Percentiles rank a stretch among this genome's conserved stretches.
phyloP scores from a whole-genome alignment of 2,329 filamentous ascomycete species.

The Colletotrichum viniferum region DNA sequence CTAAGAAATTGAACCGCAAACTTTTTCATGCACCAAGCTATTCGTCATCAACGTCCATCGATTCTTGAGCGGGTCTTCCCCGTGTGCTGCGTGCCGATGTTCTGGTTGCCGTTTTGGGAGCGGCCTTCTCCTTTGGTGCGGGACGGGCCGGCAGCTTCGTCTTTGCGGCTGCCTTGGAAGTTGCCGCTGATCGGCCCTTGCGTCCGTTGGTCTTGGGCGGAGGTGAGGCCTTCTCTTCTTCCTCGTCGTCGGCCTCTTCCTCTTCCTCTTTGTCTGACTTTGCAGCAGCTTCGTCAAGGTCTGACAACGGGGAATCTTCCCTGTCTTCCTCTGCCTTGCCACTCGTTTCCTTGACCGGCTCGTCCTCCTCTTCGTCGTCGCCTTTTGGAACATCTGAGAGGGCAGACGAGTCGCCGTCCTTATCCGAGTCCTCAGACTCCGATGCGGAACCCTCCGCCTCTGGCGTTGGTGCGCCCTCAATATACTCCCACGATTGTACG shows the following conservation, averaged over 20 bases:
- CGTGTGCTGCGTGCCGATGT: constrained; percentile 22
- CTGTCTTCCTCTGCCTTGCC: constrained; percentile 19
- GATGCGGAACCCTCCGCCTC: constrained; percentile 24
- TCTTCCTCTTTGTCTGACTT: constrained; percentile 23
- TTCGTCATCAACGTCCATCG: constrained; percentile 40
- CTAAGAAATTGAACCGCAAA: neutral
- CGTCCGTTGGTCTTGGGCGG: constrained; percentile 20
- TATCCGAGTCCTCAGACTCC: constrained; percentile 16
- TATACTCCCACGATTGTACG: constrained; percentile 64
- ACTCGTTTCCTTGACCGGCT: constrained; percentile 17
- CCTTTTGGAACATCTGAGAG: constrained; percentile 8
- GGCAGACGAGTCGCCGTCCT: neutral
- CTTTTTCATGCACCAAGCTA: neutral
- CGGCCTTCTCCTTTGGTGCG: constrained; percentile 20
- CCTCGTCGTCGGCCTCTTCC: constrained; percentile 22
- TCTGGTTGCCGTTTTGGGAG: constrained; percentile 4
- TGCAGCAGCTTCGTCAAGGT: constrained; percentile 13
- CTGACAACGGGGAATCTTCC: constrained; percentile 14
- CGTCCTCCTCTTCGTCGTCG: constrained; percentile 21
- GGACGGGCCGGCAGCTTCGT: constrained; percentile 20
- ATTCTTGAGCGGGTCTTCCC: constrained; percentile 28
- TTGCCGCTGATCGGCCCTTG: constrained; percentile 6
- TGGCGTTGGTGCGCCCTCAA: constrained; percentile 32
- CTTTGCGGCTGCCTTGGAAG: constrained; percentile 10
- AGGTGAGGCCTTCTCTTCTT: constrained; percentile 9